Base-by-base conservation (phyloP, 2,329 filamentous ascomycete genomes). In the Trichoderma semiorbis region DNA sequence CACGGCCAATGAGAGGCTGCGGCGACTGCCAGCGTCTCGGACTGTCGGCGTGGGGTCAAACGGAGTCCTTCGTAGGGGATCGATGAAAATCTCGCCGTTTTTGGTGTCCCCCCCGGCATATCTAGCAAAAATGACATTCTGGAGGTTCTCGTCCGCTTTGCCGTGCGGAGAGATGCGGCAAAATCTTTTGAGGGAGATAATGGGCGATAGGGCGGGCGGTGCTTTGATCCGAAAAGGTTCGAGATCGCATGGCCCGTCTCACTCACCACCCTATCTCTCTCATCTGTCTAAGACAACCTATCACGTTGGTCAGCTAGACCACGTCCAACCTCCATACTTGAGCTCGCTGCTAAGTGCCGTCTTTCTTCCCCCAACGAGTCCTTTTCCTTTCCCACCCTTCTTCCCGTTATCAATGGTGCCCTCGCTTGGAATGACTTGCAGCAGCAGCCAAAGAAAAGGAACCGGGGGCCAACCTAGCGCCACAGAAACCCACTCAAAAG, bases 21-120 rank as follows among this genome's bases (percentile, higher is more conserved):
- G 16, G n/a, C n/a, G n/a, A 53, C 66, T 32, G 18, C 39, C 32
- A 57, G 12, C 28, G 18, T 34, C 36, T 36, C 66, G 66, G 66
- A 50, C 57, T 50, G 57, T 69, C 66, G 66, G 66, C 57, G 66
- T 69, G 66, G 66, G 66, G 34, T 26, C 32, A 32, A 58, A n/a
- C 55, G 28, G 39, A 21, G 30, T 61, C 18, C 3, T 39, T 43
- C 16, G 66, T 39, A 34, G 36, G 24, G 24, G 26, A 24, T 47
- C 55, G 26, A 61, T 34, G 66, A 69, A 61, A 34, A 69, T 60
- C 26, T 61, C 55, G 30, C 34, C 64, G 24, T 43, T 58, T 58
- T 43, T 67, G 32, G 34, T 21, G 14, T 32, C 5, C 36, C 36
- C n/a, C 11, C 12, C 60, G 60, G 60, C 60, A 62, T 24, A 18